Base-by-base conservation (phyloP, 176 grass and related monocot species). In the Carex pumila region DNA sequence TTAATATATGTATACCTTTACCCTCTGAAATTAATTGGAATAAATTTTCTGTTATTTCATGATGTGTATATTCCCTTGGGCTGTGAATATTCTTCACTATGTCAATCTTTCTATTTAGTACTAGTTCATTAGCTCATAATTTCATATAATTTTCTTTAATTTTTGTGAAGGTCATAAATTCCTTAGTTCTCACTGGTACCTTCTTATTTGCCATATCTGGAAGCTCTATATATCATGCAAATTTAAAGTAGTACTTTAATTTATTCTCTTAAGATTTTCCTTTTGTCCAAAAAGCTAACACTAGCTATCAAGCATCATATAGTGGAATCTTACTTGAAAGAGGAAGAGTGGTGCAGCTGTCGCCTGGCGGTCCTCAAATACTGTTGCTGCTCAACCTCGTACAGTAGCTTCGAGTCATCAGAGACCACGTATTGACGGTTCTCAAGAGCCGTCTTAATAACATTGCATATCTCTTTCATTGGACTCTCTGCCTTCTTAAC, bases 321-420 rank as follows among this genome's bases (percentile, higher is more conserved):
- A 68, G 7, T 15, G 14, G 19, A 81, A 53, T 55, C 66, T 53
- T 56, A 85, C 87, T 78, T 82, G 75, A 90, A 85, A 54, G 84
- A 2, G 37, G 56, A 49, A 8, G 91, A 88, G 1, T 86, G 83
- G 41, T 88, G 76, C 22, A 88, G 85, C 29, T 86, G 25, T 13
- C 84, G 87, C 25, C 84, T 90, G 17, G 72, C 70, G 12, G 25
- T 90, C 17, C 52, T 88, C 21, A 81, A 71, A 78, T 92, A 90
- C 53, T 36, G 79, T n/a, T 88, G 84, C 4, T 61, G 31, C n/a
- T 90, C 88, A 31, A 88, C 66, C 85, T 93, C 88, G 18, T 93
- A 79, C 6, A 93, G 83, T 52, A 85, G 88, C 83, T 86, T 86
- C 12, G 86, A 67, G 32, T 90, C 65, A 32, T 63, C 65, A 7